A percentile compares a stretch with the other conserved stretches of the same genome.
Conservation (phyloP, 768 basidiomycete species). For the Trichaptum fuscoviolaceum region DNA sequence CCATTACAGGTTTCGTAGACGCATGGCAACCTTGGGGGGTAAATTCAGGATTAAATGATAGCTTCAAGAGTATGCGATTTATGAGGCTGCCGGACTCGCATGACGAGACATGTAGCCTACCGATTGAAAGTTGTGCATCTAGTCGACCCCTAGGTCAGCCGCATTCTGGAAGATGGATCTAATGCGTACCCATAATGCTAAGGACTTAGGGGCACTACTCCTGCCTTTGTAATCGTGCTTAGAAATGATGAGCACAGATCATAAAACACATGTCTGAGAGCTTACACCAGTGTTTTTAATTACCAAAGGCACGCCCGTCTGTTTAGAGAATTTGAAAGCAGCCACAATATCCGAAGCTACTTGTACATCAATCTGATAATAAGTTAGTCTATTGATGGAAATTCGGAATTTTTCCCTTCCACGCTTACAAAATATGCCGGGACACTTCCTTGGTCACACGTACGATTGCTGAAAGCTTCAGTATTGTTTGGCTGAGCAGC, state of each 20-base stretch:
- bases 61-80: conserved; percentile 6
- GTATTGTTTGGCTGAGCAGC: neutral
- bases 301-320: conserved; percentile 16
- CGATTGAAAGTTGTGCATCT: conserved; percentile 16
- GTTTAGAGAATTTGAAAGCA: conserved; percentile 21
- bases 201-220: conserved; percentile 38
- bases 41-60: conserved; percentile 16
- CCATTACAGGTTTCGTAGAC: neutral
- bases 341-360: conserved; percentile 16
- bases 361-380: conserved; percentile 12
- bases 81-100: neutral
- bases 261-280: neutral
- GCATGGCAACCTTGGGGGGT: conserved; percentile 9
- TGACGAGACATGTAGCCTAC: neutral
- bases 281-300: conserved; percentile 25
- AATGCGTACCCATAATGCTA: conserved; percentile 39
- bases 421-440: neutral
- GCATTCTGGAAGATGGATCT: conserved; percentile 3
- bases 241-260: neutral
- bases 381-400: neutral
- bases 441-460: neutral
- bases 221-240: conserved; percentile 48
- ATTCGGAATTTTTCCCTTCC: neutral
- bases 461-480: neutral
- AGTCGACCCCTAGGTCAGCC: neutral